Evolutionary conservation across 768 basidiomycete species (phyloP).

Genomic region (Mycena indigotica): DNA sequence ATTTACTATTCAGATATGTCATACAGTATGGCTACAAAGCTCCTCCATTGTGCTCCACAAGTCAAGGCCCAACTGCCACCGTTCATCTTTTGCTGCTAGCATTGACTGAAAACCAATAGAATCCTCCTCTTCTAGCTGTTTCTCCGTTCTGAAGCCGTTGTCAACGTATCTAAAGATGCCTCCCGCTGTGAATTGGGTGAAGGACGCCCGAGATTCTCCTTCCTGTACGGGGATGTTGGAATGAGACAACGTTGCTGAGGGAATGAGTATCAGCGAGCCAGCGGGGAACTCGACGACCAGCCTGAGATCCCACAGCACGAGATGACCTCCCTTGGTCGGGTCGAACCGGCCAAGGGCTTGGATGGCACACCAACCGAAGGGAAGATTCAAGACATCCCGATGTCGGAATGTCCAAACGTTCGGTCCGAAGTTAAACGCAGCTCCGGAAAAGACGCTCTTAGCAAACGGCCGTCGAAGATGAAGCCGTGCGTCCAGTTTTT

Average conservation of each 20-base stretch:
- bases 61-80: neutral
- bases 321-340: constrained; percentile 30
- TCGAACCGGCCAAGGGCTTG: constrained; percentile 31
- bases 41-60: neutral
- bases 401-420: constrained; percentile 23
- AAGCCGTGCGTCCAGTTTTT: neutral
- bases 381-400: constrained; percentile 32
- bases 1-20: too few species aligned
- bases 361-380: constrained; percentile 35
- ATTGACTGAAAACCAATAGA: neutral
- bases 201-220: constrained; percentile 24
- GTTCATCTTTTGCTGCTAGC: neutral
- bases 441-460: constrained; percentile 22
- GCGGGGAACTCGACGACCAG: constrained; percentile 30
- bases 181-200: constrained; percentile 32
- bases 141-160: neutral
- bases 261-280: constrained; percentile 30
- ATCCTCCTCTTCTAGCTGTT: neutral
- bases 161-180: constrained; percentile 5
- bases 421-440: constrained; percentile 33
- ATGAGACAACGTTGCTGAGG: constrained; percentile 30
- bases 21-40: neutral
- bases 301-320: constrained; percentile 32
- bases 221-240: constrained; percentile 21
- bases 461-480: constrained; percentile 2